These are phyloP conservation scores for Flaveria floridana DNA, from an alignment of 140 eudicot genomes.

Conservation along the genomic window DNA sequence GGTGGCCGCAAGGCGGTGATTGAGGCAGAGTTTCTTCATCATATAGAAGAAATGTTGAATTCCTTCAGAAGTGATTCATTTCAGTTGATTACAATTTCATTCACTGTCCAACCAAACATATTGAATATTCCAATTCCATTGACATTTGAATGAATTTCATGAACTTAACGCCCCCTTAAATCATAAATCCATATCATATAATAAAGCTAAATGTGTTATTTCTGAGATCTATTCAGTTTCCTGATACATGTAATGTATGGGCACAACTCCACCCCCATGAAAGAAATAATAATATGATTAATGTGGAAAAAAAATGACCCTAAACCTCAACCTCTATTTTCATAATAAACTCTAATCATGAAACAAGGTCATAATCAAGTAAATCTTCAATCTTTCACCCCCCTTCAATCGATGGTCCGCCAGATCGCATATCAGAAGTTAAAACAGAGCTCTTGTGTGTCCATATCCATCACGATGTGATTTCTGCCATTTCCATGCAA, in stretches of 20 bases:
- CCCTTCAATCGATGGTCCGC: neutral
- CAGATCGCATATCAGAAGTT: neutral
- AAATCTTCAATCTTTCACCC: constrained; percentile 12
- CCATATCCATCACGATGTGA: constrained; percentile 61
- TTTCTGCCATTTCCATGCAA: constrained; percentile 89
- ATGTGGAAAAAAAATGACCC: neutral
- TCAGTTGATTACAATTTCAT: too few species aligned
- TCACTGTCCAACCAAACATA: neutral
- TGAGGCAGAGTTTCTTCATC: too few species aligned
- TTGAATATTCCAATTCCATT: neutral
- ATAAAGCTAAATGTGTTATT: neutral
- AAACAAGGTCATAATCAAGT: constrained; percentile 20
- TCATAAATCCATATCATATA: neutral
- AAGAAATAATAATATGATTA: constrained; percentile 18
- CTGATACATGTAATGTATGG: constrained; percentile 8
- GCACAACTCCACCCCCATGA: constrained; percentile 14
- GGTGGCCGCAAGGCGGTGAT: too few species aligned
- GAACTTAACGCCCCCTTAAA: neutral
- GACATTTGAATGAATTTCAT: neutral
- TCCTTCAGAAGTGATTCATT: too few species aligned
- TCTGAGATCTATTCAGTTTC: constrained; percentile 12
- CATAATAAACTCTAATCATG: constrained; percentile 16
- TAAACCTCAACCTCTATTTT: constrained; percentile 19
- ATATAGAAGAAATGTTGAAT: too few species aligned
- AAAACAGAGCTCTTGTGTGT: constrained; percentile 4